Conservation (phyloP, 2,329 filamentous ascomycete species). For the Exophiala phaeomuriformis region DNA sequence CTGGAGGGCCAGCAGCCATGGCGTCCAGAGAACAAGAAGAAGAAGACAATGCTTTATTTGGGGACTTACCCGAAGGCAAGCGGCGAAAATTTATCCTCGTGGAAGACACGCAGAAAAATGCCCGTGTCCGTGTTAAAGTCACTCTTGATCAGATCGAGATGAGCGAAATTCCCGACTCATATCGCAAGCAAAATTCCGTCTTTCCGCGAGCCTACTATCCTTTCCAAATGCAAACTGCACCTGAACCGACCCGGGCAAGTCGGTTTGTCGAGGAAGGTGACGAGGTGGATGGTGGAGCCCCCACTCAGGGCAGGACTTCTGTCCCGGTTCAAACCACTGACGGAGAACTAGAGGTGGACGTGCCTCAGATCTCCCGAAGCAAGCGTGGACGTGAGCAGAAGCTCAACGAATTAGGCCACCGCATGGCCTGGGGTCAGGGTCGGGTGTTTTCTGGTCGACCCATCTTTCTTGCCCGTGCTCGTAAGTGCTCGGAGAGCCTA, state of each 20-base stretch:
- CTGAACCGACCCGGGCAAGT: slow-evolving; percentile 61
- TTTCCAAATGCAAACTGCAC: slow-evolving; percentile 82
- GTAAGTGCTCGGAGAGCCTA: slow-evolving; percentile 51
- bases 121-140: slow-evolving; percentile 78
- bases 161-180: slow-evolving; percentile 91
- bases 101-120: slow-evolving; percentile 75
- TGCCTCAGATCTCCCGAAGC: slow-evolving; percentile 64
- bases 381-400: slow-evolving; percentile 76
- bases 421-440: slow-evolving; percentile 95
- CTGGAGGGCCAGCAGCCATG: slow-evolving; percentile 25
- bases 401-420: slow-evolving; percentile 84
- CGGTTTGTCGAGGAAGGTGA: slow-evolving; percentile 68
- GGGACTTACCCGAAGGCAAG: slow-evolving; percentile 80
- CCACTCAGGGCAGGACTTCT: slow-evolving; percentile 40
- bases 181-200: slow-evolving; percentile 81
- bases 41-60: slow-evolving; percentile 66
- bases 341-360: slow-evolving; percentile 66
- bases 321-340: slow-evolving; percentile 58
- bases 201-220: slow-evolving; percentile 89
- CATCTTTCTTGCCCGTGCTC: slow-evolving; percentile 80
- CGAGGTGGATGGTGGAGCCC: slow-evolving; percentile 35
- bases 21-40: slow-evolving; percentile 34
- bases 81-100: slow-evolving; percentile 95
- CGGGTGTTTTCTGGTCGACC: slow-evolving; percentile 80
- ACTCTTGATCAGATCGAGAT: slow-evolving; percentile 91